Conservation (phyloP, 208 protist species). For the Porcisia hertigi region DNA sequence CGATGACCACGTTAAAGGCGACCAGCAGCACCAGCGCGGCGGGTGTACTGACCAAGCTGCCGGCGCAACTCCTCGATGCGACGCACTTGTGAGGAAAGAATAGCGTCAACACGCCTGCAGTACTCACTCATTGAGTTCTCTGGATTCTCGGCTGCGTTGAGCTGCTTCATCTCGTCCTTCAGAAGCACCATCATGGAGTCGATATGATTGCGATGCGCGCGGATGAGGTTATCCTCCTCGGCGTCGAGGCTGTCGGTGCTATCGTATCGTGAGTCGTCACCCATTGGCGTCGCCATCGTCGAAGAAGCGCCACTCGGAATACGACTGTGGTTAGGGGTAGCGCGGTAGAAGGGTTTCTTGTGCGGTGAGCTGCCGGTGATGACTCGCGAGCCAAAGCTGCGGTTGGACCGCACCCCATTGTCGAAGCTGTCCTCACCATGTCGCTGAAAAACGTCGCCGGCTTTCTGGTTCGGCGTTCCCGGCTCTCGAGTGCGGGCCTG, state of each 20-base stretch:
- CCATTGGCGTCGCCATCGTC: slow-evolving; percentile 30
- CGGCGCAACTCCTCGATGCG: slow-evolving; percentile 80
- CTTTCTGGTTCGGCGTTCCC: slow-evolving; percentile 56
- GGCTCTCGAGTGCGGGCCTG: slow-evolving; percentile 60
- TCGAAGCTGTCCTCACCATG: slow-evolving; percentile 34
- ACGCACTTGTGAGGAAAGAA: slow-evolving; percentile 72
- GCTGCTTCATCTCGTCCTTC: slow-evolving; percentile 92
- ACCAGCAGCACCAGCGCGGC: slow-evolving; percentile 40
- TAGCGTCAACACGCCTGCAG: slow-evolving; percentile 85
- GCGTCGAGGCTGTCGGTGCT: slow-evolving; percentile 84
- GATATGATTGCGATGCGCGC: slow-evolving; percentile 91
- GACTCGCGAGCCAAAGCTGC: slow-evolving; percentile 35
- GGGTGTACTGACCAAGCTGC: slow-evolving; percentile 73
- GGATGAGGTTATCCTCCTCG: slow-evolving; percentile 92
- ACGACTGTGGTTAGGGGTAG: slow-evolving; percentile 37
- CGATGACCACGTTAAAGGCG: neutral
- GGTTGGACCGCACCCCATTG: slow-evolving; percentile 39
- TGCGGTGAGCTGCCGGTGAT: slow-evolving; percentile 22
- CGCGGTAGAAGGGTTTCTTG: slow-evolving; percentile 48
- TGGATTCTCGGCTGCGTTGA: slow-evolving; percentile 90
- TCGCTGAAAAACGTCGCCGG: slow-evolving; percentile 35
- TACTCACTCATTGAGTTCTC: slow-evolving; percentile 88
- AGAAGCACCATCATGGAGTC: slow-evolving; percentile 93
- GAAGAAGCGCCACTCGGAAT: slow-evolving; percentile 43
- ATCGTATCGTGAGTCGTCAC: slow-evolving; percentile 56